phyloP scores from a whole-genome alignment of 2,329 filamentous ascomycete genomes.

The Conoideocrella luteorostrata region DNA sequence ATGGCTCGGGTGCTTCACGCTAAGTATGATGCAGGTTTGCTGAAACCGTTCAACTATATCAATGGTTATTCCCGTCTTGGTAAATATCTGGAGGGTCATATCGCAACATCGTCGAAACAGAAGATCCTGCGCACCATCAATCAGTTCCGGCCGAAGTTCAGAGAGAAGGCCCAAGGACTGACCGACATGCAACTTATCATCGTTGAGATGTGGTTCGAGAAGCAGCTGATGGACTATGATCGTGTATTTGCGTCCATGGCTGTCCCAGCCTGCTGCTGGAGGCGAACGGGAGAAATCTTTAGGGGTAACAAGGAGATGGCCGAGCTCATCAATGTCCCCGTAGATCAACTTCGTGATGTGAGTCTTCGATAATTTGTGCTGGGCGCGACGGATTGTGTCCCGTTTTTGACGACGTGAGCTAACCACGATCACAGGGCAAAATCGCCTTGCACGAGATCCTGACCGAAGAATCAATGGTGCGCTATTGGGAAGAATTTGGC shows the following conservation, averaged over 20 bases:
- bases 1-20: conserved; percentile 92
- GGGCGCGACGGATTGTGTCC: conserved; percentile 43
- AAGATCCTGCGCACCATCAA: conserved; percentile 90
- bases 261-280: conserved; percentile 95
- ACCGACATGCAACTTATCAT: conserved; percentile 92
- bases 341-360: conserved; percentile 86
- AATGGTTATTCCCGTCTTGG: conserved; percentile 88
- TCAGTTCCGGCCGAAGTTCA: conserved; percentile 89
- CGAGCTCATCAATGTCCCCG: conserved; percentile 85
- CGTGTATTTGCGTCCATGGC: conserved; percentile 99
- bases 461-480: conserved; percentile 87
- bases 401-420: neutral
- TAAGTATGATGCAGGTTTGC: conserved; percentile 89
- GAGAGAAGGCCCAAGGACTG: conserved; percentile 85
- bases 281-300: conserved; percentile 94
- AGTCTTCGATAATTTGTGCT: conserved; percentile 62
- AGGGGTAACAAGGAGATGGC: conserved; percentile 98
- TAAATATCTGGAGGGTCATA: conserved; percentile 85
- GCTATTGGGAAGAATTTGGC: conserved; percentile 98
- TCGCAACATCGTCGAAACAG: conserved; percentile 74
- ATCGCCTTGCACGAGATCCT: conserved; percentile 94
- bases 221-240: conserved; percentile 94
- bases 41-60: conserved; percentile 98
- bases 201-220: conserved; percentile 99
- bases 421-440: conserved; percentile 59